Base-by-base conservation (phyloP, 1,284 basidiomycete genomes). In the Phellopilus nigrolimitatus region DNA sequence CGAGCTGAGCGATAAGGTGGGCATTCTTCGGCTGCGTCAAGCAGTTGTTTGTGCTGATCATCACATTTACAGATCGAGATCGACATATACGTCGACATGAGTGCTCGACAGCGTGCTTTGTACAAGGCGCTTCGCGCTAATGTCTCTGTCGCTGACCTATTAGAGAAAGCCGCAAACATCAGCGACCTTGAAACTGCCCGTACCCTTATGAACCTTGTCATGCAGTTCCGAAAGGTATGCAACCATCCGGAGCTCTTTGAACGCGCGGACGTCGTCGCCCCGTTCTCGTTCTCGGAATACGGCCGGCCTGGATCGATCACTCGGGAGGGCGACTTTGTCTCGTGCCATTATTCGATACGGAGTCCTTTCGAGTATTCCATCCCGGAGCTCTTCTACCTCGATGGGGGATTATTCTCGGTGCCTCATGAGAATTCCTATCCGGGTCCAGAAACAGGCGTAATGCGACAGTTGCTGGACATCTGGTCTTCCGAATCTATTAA, bases 161-260 rank as follows among this genome's bases (percentile, higher is more conserved):
- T 99, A 53, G 90, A 91, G 62, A 93, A 95, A 66, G 95, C 95
- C 10, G 85, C 89, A 17, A 91, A 89, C 58, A 80, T 91, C 53
- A 83, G 89, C 27, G 92, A 98, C 62, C 90, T 84, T 24, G 91
- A 93, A 59, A 91, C 90, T 34, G 89, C 93, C 44, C 83, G 91
- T 55, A 92, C 92, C 19, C 74, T 99, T 52, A 98, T 99, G 95
- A 99, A 99, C 70, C 78, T 99, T 57, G 95, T 99, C 58, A 99
- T 99, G 97, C 97, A 99, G 69, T 99, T 99, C 78, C 87, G 97
- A 60, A 99, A 99, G 76, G 90, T 87, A 44, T 99, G 95, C 77
- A 99, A 98, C 63, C 97, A 99, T 62, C 97, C 97, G 0, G 97
- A 99, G 66, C 78, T 99, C 38, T 99, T 99, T 64, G 95, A 99